Evolutionary conservation across 1,139 yeast genomes (phyloP), one percentile per base, ranked within the genome.

Genomic region (Arxiozyma slooffiae): DNA sequence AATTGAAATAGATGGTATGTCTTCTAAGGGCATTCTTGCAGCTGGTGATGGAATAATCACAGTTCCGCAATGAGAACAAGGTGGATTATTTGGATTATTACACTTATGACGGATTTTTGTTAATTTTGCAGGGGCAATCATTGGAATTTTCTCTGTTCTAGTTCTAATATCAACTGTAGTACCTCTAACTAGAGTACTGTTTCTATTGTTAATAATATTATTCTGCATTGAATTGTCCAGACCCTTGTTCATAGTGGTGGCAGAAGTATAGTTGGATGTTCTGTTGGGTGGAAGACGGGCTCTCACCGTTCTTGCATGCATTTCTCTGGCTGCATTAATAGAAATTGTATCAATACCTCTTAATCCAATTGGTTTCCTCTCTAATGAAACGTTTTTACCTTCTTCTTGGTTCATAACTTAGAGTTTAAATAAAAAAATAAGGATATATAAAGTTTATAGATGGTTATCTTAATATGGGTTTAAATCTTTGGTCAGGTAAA

Each of bases 21-120:
- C 88, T 43, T 71, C 71, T 11, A 81, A 60, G 0, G 92, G 92
- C 53, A 75, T 70, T 3, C 80, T 70, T 1, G 89, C 79, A 41
- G 73, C 74, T 1, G 92, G 94, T 0, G 87, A 74, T 0, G 94
- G 92, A 20, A 83, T 82, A 3, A 84, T 82, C 38, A 83, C 85
- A 8, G 75, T 69, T 0, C 90, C 89, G 67, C 92, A 84, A 53
- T 78, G 79, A 1, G 60, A 68, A 61, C 90, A 84, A 30, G 68
- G 69, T 1, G 75, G 74, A 51, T 72, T 71, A 30, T 63, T 66
- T 24, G 75, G 73, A 38, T 59, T 60, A 17, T 61, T 62, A 44
- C 68, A 62, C 22, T 52, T 43, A 45, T 58, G 62, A 51, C 60
- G 53, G 51, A 62, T 21, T n/a, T 44, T 42, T 34, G 46, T 46